Evolutionary conservation across 768 basidiomycete genomes (phyloP), one percentile per base, ranked within the genome.

Genomic region (Leccinellum albellum): DNA sequence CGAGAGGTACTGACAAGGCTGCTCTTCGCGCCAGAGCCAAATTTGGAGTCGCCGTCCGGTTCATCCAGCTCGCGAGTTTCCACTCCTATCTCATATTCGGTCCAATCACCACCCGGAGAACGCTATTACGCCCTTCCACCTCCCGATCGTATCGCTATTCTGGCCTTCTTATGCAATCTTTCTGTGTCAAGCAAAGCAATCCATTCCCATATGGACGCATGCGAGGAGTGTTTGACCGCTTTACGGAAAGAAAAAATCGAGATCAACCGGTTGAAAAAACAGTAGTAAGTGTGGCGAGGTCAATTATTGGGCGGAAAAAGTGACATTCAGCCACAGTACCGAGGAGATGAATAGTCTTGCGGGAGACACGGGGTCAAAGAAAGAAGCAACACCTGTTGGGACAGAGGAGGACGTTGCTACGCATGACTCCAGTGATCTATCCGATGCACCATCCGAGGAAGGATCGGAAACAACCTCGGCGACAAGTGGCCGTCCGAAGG

Each of bases 181-280:
- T 94, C 88, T 1, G 84, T 94, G 24, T 93, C 94, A 23, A 94
- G 91, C 73, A 96, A 94, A 73, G 81, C 85, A 10, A 86, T 98
- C 21, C 90, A 94, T 67, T 73, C 81, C 6, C 90, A 92, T 65
- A 89, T 98, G 84, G 97, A 99, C 65, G 82, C 84, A 46, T 92
- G 91, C 65, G 94, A 95, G 66, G 83, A 89, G 64, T 87, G 89
- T 61, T 72, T 99, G 60, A 98, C 97, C 9, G 91, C 94, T 26
- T 77, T 97, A 32, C 76, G 97, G 61, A 99, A 98, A 74, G 92
- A 96, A 72, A 91, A 95, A 72, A 94, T 95, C 31, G 97, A 98
- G 60, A 85, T 94, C 59, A 97, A 97, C 74, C 82, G 95, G 57
- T 78, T 87, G 65, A 89, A 89, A 75, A 95, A 92, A 72, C 86